A percentile compares a stretch with the other conserved stretches of the same genome.
These are phyloP conservation scores for Cardamine resedifolia DNA, from an alignment of 345 rosid species.

Conservation along the genomic window DNA sequence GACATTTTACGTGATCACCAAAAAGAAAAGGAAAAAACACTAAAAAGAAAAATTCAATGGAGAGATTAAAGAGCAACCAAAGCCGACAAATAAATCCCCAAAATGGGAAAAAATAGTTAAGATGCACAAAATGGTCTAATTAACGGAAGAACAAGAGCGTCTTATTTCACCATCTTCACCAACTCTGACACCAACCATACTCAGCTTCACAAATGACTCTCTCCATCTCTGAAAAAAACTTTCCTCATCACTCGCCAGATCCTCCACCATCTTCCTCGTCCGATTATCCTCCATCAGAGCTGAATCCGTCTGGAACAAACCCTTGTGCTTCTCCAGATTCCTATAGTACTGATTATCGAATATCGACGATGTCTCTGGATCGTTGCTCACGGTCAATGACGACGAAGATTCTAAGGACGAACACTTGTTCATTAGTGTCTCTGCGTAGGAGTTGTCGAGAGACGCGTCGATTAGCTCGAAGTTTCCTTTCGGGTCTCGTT, in stretches of 20 bases:
- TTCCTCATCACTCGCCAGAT: constrained; percentile 51
- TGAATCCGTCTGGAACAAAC: constrained; percentile 75
- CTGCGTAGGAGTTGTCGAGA: constrained; percentile 50
- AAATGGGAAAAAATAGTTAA: background rate
- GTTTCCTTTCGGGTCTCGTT: constrained; percentile 48
- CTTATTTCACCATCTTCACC: constrained; percentile 65
- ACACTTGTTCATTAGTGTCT: constrained; percentile 50
- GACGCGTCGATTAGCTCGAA: constrained; percentile 46
- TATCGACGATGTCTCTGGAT: constrained; percentile 51
- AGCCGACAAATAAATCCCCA: background rate
- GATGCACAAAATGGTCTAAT: background rate
- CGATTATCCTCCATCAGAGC: constrained; percentile 47
- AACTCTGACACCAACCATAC: constrained; percentile 55
- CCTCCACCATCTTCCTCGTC: constrained; percentile 51
- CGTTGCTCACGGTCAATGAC: constrained; percentile 51
- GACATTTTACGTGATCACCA: background rate
- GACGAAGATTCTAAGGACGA: constrained; percentile 48
- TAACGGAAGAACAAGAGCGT: constrained; percentile 49
- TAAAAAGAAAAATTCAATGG: background rate
- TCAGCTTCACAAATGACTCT: constrained; percentile 65
- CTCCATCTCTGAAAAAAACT: constrained; percentile 61
- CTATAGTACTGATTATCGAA: constrained; percentile 66
- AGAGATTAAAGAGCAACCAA: background rate
- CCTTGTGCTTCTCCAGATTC: constrained; percentile 53
- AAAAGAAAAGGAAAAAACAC: too few relatives aligned